Base-by-base conservation (phyloP, 2,329 filamentous ascomycete species). In the Stachybotrys chlorohalonatus region DNA sequence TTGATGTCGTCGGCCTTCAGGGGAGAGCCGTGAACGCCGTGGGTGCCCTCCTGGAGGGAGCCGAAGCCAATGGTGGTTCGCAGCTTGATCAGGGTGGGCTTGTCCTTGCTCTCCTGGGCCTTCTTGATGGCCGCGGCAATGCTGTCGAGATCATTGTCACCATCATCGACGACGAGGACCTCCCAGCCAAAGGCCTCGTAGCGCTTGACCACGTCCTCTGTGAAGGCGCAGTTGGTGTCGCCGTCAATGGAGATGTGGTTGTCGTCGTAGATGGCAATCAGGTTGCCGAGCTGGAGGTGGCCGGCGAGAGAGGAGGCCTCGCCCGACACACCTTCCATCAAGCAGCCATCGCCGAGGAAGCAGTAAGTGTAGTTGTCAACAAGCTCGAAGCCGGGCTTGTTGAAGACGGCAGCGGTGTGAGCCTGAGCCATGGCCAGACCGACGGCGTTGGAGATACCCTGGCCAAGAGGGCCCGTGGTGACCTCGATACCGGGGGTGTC, bases 151-250 rank as follows among this genome's bases (percentile, higher is more conserved):
- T 97, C 90, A 72, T 83, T 74, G 80, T 99, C 89, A 74, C 94
- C 94, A 67, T 97, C 85, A 66, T 86, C 78, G 71, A 99, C 92
- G 72, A 81, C 81, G 69, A 89, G 77, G 57, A 86, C 85, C 76
- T 99, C 91, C 94, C 94, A 99, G 78, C 92, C 94, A 75, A 96
- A 99, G 58, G 94, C 73, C 80, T 97, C 90, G 74, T 97, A 97
- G 69, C 93, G 86, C 84, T 95, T 94, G 67, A 81, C 73, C 58
- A 97, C 93, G 66, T 99, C 92, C 80, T 99, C 94, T 57, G 94
- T 99, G 81, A 99, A 97, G 63, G 94, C 87, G 69, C 84, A 86
- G 78, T 94, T 94, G 77, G 89, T 97, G 81, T 96, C 88, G 75
- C 94, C 94, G 70, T 99, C 94, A 70, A 85, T 86, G 66, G 82